Evolutionary conservation across 805 yeast species (phyloP).

Genomic region (Ogataea pini): DNA sequence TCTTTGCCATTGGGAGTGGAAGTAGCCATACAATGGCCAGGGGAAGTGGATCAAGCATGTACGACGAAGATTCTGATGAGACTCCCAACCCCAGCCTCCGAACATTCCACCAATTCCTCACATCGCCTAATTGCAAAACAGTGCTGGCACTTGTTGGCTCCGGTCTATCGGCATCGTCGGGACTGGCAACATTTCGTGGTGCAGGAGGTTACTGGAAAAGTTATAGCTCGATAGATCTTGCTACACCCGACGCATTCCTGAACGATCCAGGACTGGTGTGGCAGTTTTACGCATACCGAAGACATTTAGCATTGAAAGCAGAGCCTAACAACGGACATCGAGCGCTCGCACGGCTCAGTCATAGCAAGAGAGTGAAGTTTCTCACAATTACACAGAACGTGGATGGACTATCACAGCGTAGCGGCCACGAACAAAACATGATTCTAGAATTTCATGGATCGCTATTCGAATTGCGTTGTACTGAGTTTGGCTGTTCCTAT

Average conservation of each 20-base stretch:
- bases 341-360: conserved; percentile 65
- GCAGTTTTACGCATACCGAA: conserved; percentile 79
- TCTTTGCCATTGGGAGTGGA: not conserved
- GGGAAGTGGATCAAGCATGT: too few species aligned
- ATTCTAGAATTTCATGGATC: conserved; percentile 79
- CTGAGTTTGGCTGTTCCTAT: conserved; percentile 71
- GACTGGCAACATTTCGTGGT: conserved; percentile 73
- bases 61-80: too few species aligned
- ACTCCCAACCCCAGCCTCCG: too few species aligned
- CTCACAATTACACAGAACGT: conserved; percentile 82
- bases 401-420: conserved; percentile 70
- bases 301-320: conserved; percentile 65
- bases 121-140: conserved; percentile 40
- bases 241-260: conserved; percentile 89
- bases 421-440: conserved; percentile 55
- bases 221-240: conserved; percentile 77
- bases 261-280: conserved; percentile 84
- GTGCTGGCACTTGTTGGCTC: conserved; percentile 77
- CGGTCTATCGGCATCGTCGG: conserved; percentile 77
- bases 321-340: conserved; percentile 73
- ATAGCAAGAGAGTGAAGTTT: conserved; percentile 39
- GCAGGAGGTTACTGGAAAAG: conserved; percentile 76
- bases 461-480: conserved; percentile 70
- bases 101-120: conserved; percentile 51
- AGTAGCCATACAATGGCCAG: too few species aligned